Evolutionary conservation across 192 early-diverging fungal species (phyloP).

Genomic region (Backusella westeae): DNA sequence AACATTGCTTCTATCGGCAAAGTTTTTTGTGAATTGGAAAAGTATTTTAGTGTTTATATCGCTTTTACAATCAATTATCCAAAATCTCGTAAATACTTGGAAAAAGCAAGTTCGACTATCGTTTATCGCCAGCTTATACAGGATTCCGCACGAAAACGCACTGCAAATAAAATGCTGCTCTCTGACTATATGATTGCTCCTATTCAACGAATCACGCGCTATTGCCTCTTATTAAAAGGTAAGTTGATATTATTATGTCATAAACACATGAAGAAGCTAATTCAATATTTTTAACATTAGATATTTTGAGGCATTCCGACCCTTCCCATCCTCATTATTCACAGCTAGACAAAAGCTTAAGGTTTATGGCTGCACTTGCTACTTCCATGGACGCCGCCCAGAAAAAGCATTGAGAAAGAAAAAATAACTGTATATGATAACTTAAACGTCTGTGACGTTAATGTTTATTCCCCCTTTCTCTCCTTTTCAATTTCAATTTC

Average conservation of each 20-base stretch:
- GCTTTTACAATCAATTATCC: constrained; percentile 30
- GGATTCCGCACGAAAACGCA: constrained; percentile 35
- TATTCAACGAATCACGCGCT: constrained; percentile 73
- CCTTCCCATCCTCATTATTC: constrained; percentile 20
- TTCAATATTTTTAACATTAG: constrained; percentile 7
- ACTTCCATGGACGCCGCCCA: constrained; percentile 29
- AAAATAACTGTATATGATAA: neutral
- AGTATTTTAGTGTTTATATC: constrained; percentile 31
- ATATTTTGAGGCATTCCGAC: constrained; percentile 31
- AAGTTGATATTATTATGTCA: neutral
- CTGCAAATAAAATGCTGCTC: constrained; percentile 53
- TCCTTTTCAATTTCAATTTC: neutral
- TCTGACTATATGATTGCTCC: constrained; percentile 73
- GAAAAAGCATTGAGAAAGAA: neutral
- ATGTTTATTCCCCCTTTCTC: neutral
- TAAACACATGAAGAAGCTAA: neutral
- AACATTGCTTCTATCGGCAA: constrained; percentile 18
- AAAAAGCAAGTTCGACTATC: constrained; percentile 22
- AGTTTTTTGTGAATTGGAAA: constrained; percentile 25
- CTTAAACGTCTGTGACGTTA: neutral
- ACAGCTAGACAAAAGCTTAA: constrained; percentile 22
- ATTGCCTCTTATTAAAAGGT: constrained; percentile 64
- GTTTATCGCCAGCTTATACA: constrained; percentile 33
- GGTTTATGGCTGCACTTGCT: constrained; percentile 26
- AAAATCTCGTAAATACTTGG: constrained; percentile 18